phyloP scores from a whole-genome alignment of 768 basidiomycete genomes.

The Rhodocollybia butyracea region DNA sequence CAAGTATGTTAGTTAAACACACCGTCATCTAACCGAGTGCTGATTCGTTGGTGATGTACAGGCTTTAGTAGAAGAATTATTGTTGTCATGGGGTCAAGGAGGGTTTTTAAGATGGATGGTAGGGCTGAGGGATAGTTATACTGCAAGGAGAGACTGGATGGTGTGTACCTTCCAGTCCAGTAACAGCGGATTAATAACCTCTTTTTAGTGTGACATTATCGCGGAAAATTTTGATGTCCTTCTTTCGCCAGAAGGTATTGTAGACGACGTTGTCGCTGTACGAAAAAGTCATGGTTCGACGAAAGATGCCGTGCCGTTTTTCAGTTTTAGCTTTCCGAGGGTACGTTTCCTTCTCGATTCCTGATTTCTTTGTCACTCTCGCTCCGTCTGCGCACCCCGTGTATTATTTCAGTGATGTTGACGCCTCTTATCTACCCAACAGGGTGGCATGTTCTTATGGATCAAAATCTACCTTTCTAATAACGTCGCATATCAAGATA shows the following conservation, averaged over 20 bases:
- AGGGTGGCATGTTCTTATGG: constrained; percentile 60
- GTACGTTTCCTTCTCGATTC: not conserved
- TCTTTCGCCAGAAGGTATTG: not conserved
- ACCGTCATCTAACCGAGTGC: constrained; percentile 15
- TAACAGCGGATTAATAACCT: no score
- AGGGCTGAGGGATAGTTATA: constrained; percentile 6
- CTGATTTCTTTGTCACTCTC: not conserved
- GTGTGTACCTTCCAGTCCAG: not conserved
- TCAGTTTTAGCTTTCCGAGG: constrained; percentile 9
- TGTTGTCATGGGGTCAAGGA: constrained; percentile 4
- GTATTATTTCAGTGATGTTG: no score
- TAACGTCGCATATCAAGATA: constrained; percentile 35
- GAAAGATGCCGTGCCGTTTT: not conserved
- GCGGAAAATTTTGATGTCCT: constrained; percentile 8
- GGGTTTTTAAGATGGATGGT: constrained; percentile 8
- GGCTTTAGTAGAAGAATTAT: not conserved
- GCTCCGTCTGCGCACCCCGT: no score
- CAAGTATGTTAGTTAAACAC: constrained; percentile 30
- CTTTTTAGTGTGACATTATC: constrained; percentile 10
- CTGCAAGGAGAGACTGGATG: constrained; percentile 10
- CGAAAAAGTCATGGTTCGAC: not conserved
- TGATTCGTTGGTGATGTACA: not conserved
- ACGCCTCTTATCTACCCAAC: not conserved
- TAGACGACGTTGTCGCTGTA: not conserved
- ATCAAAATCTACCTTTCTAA: constrained; percentile 39